phyloP scores from a whole-genome alignment of 1,284 basidiomycete genomes.

The Heterobasidion occidentale region DNA sequence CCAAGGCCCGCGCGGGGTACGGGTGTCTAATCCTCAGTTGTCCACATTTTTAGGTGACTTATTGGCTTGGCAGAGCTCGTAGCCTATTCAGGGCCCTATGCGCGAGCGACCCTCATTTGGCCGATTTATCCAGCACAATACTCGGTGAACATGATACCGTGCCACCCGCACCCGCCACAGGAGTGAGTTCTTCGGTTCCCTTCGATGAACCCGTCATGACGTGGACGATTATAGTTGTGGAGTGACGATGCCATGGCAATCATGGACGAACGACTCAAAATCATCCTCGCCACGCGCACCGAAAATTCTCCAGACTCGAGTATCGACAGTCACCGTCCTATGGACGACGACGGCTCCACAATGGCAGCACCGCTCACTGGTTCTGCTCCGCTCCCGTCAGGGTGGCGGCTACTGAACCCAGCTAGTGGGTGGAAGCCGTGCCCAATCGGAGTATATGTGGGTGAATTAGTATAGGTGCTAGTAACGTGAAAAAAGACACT shows the following conservation, averaged over 20 bases:
- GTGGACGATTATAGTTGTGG: conserved; percentile 34
- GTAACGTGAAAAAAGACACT: too few species aligned
- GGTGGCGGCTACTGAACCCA: conserved; percentile 44
- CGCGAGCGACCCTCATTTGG: conserved; percentile 26
- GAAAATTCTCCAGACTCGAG: not conserved
- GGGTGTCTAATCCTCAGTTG: conserved; percentile 2
- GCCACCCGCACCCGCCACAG: not conserved
- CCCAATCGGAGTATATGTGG: conserved; percentile 52
- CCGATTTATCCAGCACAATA: conserved; percentile 12
- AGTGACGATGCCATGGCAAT: conserved; percentile 32
- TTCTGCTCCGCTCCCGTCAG: conserved; percentile 18
- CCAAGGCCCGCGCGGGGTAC: conserved; percentile 27
- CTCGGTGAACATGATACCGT: not conserved
- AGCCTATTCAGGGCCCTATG: conserved; percentile 33
- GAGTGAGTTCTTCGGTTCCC: conserved; percentile 5
- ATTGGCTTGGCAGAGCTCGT: conserved; percentile 4
- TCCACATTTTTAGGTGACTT: not conserved
- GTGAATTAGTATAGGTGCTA: not conserved
- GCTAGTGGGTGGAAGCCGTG: conserved; percentile 47
- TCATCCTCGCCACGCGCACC: conserved; percentile 20
- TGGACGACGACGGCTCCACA: too few species aligned
- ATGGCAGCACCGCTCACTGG: not conserved
- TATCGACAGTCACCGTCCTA: not conserved
- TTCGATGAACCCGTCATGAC: too few species aligned
- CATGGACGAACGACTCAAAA: conserved; percentile 47